Evolutionary conservation across 345 rosid genomes (phyloP), one percentile per base, ranked within the genome.

Genomic region (Citrus maxima): DNA sequence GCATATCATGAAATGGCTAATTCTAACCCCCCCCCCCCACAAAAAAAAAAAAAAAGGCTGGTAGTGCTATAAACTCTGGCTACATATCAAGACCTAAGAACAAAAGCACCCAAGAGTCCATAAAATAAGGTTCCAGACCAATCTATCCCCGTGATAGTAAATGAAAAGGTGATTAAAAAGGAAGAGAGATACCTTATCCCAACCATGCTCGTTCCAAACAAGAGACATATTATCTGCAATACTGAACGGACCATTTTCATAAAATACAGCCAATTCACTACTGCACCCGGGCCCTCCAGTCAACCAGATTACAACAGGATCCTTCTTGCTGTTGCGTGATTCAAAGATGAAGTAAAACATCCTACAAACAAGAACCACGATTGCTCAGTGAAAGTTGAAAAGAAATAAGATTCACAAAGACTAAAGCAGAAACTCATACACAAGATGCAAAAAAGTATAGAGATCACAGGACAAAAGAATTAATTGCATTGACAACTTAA

Each of bases 241-340:
- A 75, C 71, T 78, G 83, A 93, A 97, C 71, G 99, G 98, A 35
- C 99, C 99, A 60, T 97, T 97, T 86, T 97, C 99, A 82, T 97
- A 94, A 88, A 97, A 97, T 90, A 97, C 67, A 83, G 99, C 99
- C 88, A 97, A 79, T 78, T 97, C 99, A 77, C 98, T 93, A 78
- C 99, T 94, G 78, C 99, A 94, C 51, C 99, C 99, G 28, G 99
- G 99, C 14, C 99, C 98, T 82, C 99, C 99, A 19, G 97, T 94
- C 91, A 97, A 89, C 99, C 98, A 97, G 68, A 97, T 93, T 70
- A 97, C 99, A 72, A 97, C 78, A 62, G 99, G 99, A 58, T 87
- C 98, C 67, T 85, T 81, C 87, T 88, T 86, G 80, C 86, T 93
- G 79, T 79, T 80, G 59, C 99, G 90, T n/a, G 99, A 94, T 83